Conservation (phyloP, 805 yeast genomes). For the Ogataea zsoltii region DNA sequence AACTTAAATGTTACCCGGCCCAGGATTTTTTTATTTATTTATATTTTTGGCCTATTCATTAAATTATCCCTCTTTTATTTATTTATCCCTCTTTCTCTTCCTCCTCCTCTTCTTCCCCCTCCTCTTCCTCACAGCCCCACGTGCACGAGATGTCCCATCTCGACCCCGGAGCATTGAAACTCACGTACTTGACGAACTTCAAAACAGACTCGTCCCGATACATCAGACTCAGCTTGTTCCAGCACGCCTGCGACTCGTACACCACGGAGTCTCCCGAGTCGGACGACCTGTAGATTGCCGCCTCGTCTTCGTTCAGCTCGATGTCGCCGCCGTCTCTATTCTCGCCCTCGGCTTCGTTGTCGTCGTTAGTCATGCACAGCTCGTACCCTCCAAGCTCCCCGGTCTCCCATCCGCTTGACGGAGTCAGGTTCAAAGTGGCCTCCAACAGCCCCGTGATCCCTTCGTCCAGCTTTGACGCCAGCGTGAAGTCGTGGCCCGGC, state of each 20-base stretch:
- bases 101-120: constrained; percentile 44
- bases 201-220: constrained; percentile 83
- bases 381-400: constrained; percentile 97
- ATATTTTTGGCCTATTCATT: not conserved
- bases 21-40: not conserved
- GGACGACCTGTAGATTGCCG: constrained; percentile 75
- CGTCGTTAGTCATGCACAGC: constrained; percentile 70
- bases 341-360: constrained; percentile 40
- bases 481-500: constrained; percentile 91
- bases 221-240: constrained; percentile 79
- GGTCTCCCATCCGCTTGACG: constrained; percentile 77
- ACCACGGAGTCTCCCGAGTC: constrained; percentile 75
- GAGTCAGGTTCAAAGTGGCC: constrained; percentile 81
- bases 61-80: not conserved
- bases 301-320: constrained; percentile 59
- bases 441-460: constrained; percentile 56
- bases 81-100: constrained; percentile 23
- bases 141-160: constrained; percentile 87
- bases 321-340: too few species aligned
- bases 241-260: constrained; percentile 74
- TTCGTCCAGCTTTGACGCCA: constrained; percentile 63
- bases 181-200: constrained; percentile 89
- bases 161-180: constrained; percentile 83
- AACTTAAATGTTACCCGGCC: too few species aligned
- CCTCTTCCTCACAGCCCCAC: constrained; percentile 67